phyloP scores from a whole-genome alignment of 768 basidiomycete genomes.

The Trametes maxima region DNA sequence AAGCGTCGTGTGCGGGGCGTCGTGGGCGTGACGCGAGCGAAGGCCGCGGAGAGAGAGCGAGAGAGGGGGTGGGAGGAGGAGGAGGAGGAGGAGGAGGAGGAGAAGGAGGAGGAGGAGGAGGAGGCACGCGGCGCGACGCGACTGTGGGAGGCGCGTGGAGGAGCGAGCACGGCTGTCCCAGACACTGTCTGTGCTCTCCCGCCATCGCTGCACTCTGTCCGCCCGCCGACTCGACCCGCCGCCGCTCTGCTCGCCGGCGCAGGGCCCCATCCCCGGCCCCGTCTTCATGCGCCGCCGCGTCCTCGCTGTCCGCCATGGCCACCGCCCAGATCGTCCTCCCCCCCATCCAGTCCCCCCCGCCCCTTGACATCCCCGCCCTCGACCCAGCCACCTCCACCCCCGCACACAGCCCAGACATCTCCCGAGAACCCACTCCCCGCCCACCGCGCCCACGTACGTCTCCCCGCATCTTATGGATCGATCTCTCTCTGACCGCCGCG shows the following conservation, averaged over 20 bases:
- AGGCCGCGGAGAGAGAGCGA: neutral
- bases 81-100: neutral
- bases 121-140: neutral
- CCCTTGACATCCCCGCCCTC: conserved; percentile 19
- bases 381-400: neutral
- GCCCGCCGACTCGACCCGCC: too few relatives aligned
- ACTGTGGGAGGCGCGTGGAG: neutral
- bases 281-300: neutral
- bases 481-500: neutral
- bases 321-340: conserved; percentile 17
- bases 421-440: conserved; percentile 17
- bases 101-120: neutral
- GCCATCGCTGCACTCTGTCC: too few relatives aligned
- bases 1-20: neutral
- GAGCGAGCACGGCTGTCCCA: too few relatives aligned
- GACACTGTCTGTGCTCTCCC: too few relatives aligned
- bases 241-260: neutral
- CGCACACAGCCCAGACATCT: conserved; percentile 7
- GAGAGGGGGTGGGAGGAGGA: neutral
- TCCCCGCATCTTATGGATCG: too few relatives aligned
- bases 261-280: neutral
- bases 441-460: conserved; percentile 10
- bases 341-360: conserved; percentile 22
- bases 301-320: neutral
- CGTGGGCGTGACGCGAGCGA: neutral